These are phyloP conservation scores for Vigna reflexopilosa DNA, from an alignment of 306 rosid species.

Conservation along the genomic window DNA sequence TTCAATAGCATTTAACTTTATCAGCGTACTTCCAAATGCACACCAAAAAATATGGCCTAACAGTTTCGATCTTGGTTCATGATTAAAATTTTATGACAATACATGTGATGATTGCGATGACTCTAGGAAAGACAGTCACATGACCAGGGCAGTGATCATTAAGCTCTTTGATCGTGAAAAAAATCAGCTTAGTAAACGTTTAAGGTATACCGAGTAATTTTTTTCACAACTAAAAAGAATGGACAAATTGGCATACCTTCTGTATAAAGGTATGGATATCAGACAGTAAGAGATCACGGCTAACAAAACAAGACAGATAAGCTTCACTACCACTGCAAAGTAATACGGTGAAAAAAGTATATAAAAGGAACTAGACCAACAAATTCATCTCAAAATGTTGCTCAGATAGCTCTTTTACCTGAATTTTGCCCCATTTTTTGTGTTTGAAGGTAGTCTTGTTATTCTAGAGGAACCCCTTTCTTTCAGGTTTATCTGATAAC, in stretches of 20 bases:
- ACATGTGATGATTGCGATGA: neutral
- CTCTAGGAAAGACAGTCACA: neutral
- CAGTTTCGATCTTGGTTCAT: neutral
- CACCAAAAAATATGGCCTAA: conserved; percentile 9
- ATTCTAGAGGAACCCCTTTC: conserved; percentile 59
- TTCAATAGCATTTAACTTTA: neutral
- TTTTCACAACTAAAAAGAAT: conserved; percentile 16
- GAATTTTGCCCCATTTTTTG: conserved; percentile 82
- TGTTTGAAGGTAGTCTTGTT: conserved; percentile 60
- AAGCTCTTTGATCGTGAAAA: conserved; percentile 26
- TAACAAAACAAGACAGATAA: conserved; percentile 54
- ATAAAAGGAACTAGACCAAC: conserved; percentile 20
- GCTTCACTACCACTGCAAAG: conserved; percentile 88
- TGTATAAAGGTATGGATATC: conserved; percentile 64
- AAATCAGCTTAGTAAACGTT: conserved; percentile 9
- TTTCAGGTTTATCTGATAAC: conserved; percentile 63
- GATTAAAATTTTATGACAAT: conserved; percentile 23
- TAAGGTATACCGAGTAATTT: conserved; percentile 10
- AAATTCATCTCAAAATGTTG: conserved; percentile 28
- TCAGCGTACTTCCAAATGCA: conserved; percentile 13
- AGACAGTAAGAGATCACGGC: conserved; percentile 61
- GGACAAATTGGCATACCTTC: conserved; percentile 62
- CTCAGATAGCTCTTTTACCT: conserved; percentile 58
- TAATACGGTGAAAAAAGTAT: conserved; percentile 30
- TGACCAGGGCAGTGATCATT: conserved; percentile 3